Evolutionary conservation across 2,329 filamentous ascomycete species (phyloP), one percentile per base, ranked within the genome.

Genomic region (Ophiocordyceps robertsii): DNA sequence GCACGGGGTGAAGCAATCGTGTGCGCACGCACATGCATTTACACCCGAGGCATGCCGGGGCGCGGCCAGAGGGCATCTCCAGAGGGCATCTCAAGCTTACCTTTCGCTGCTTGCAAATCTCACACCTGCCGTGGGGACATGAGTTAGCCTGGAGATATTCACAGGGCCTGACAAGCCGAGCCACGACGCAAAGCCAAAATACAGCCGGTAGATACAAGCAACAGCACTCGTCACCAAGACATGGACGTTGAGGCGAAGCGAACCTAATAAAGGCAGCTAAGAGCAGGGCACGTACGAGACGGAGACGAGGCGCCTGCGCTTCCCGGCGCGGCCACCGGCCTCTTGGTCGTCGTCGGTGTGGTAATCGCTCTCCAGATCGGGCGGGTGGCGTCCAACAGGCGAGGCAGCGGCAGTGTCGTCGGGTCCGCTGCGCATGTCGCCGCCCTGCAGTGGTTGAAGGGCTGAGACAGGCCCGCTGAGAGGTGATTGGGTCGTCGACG

Each of bases 21-120:
- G 19, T 19, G 19, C 19, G 19, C 19, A 19, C 19, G 19, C 19
- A 14, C 9, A 10, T 16, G 17, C 14, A 36, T 10, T 6, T 3
- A n/a, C 9, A 9, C 33, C 8, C 14, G 33, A 14, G n/a, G 17
- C 14, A 4, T 13, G 4, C 4, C 4, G 30, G 30, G 30, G 4
- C 4, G 30, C 9, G 14, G 3, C 30, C 4, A 11, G 13, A 17
- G 12, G 14, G 29, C 2, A 4, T 30, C 10, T 21, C 59, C 4
- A 11, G 13, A 17, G 12, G 14, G 29, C 2, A 4, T 30, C 10
- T 21, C 59, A 43, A 63, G 24, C 9, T 27, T 6, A 86, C 83
- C 70, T 89, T 90, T 65, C 84, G 70, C 60, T 84, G 79, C 62
- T 89, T 88, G 67, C 84, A 87, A 41, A 84, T 70, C 63, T 89